Conservation (phyloP, 345 rosid species). For the Brassica juncea region DNA sequence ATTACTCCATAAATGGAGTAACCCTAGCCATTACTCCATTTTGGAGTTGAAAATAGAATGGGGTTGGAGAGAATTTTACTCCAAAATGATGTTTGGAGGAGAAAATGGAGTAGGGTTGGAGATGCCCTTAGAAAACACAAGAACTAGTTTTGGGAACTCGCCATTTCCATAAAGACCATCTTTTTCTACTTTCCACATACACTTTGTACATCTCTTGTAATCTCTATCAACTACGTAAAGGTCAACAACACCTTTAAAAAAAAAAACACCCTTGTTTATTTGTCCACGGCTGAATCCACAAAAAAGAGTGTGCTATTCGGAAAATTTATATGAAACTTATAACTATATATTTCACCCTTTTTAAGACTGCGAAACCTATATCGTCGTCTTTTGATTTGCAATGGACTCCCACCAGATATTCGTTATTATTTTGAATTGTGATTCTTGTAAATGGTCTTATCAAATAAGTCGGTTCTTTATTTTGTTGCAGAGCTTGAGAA, state of each 20-base stretch:
- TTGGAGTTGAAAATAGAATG: too few species aligned
- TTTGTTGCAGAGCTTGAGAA: not conserved
- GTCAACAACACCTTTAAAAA: not conserved
- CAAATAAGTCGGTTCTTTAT: not conserved
- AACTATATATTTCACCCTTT: not conserved
- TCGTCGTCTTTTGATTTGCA: not conserved
- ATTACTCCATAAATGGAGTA: too few species aligned
- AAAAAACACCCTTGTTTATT: not conserved
- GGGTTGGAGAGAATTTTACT: too few species aligned
- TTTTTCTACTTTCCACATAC: not conserved
- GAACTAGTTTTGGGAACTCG: not conserved
- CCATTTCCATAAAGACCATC: not conserved
- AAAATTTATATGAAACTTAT: not conserved
- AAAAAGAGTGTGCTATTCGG: not conserved
- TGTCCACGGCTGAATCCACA: not conserved
- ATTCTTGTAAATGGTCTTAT: not conserved
- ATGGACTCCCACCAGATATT: not conserved
- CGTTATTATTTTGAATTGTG: not conserved
- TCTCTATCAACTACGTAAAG: not conserved
- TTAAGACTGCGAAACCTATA: not conserved
- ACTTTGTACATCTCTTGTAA: not conserved
- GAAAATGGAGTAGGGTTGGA: too few species aligned
- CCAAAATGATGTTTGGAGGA: too few species aligned
- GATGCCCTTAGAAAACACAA: not conserved
- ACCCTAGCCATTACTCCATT: too few species aligned